Base-by-base conservation (phyloP, 2,329 filamentous ascomycete genomes). In the Calonectria honghensis region DNA sequence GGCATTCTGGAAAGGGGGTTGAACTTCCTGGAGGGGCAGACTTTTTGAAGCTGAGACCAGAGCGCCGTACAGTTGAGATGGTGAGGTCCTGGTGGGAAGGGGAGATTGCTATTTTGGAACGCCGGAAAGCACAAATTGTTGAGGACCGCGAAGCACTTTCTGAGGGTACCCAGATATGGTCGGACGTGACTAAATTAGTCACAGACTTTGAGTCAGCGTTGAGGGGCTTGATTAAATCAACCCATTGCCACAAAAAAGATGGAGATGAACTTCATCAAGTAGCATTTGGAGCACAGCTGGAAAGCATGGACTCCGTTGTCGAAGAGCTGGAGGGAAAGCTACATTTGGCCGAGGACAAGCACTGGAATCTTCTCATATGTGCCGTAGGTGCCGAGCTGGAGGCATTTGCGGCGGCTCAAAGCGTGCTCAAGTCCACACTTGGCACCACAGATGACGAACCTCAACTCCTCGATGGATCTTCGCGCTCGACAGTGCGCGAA, bases 301-400 rank as follows among this genome's bases (percentile, higher is more conserved):
- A 79, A 6, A 88, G 89, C 74, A 93, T 96, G 88, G 86, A 89
- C 35, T 81, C 81, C 4, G 89, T 93, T 6, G 88, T 93, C 16
- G 78, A 80, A 0, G 88, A 89, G 3, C 84, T 96, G 5, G 88
- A 92, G 68, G 84, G 87, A 20, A 88, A 89, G 27, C 80, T 92
- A 32, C 85, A 87, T 1, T 81, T 89, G 3, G 93, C 93, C 0
- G 91, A 94, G 74, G 85, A 87, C 1, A 90, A 90, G 72, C 88
- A 89, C 20, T 96, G 94, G 94, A 96, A 93, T 72, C 85, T 96
- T 20, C 87, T 96, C 24, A 92, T 96, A 6, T 94, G 91, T 67
- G 94, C 94, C 14, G 92, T 96, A 41, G 93, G 94, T 0, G 94
- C 94, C 0, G 94, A 95, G 82, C 81, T 94, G 1, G 92, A 93